Conservation (phyloP, 441 rosid species). For the Erodium texanum region DNA sequence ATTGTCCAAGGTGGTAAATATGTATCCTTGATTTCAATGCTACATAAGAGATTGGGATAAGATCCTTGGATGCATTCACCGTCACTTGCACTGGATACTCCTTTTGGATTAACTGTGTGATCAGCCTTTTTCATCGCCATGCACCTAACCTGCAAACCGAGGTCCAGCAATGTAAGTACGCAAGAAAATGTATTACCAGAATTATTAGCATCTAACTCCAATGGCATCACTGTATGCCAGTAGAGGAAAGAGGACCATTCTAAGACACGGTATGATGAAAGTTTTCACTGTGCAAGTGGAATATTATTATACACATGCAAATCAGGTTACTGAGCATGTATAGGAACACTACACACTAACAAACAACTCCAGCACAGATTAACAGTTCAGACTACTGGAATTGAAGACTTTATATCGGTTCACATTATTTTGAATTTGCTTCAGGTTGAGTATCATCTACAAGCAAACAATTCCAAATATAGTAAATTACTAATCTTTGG, state of each 20-base stretch:
- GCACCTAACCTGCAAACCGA: slow-evolving; percentile 63
- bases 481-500: neutral
- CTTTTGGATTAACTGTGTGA: slow-evolving; percentile 20
- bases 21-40: slow-evolving; percentile 58
- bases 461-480: neutral
- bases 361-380: neutral
- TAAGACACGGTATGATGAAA: neutral
- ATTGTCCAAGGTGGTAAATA: slow-evolving; percentile 85
- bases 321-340: neutral
- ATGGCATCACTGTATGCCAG: neutral
- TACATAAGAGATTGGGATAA: slow-evolving; percentile 31
- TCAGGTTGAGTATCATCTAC: neutral
- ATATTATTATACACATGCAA: neutral
- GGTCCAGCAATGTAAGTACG: neutral
- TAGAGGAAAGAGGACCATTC: neutral
- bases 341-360: neutral
- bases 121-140: slow-evolving; percentile 50
- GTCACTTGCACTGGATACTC: slow-evolving; percentile 20
- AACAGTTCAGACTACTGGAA: too few species aligned
- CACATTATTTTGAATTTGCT: neutral
- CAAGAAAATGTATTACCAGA: neutral
- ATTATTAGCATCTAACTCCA: neutral
- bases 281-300: neutral
- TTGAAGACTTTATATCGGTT: too few species aligned
- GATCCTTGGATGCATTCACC: slow-evolving; percentile 21